Conservation (phyloP, 116 monocot species). For the Dioscorea cayenensis region DNA sequence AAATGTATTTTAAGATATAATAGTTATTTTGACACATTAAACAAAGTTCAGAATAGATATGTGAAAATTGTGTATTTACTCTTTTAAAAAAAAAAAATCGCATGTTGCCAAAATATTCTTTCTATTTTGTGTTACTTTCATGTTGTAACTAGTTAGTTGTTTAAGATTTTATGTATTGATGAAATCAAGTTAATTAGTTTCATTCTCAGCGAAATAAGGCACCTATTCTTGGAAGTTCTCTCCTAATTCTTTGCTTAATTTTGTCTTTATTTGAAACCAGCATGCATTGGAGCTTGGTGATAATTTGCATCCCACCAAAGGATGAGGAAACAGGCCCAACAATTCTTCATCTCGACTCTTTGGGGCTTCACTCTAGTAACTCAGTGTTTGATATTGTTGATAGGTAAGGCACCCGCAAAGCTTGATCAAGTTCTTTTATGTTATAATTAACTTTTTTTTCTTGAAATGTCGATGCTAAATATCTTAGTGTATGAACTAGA, state of each 20-base stretch:
- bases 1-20: neutral
- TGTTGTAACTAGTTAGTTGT: neutral
- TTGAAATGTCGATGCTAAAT: too few relatives aligned
- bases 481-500: too few relatives aligned
- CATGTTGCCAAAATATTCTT: neutral
- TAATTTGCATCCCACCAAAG: slow-evolving; percentile 81
- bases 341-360: slow-evolving; percentile 92
- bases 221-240: neutral
- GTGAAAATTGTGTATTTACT: neutral
- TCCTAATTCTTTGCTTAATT: neutral
- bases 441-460: neutral
- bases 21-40: neutral
- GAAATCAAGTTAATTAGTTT: neutral
- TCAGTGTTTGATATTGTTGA: slow-evolving; percentile 40
- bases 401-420: slow-evolving; percentile 24
- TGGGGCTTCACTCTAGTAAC: slow-evolving; percentile 58
- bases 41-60: neutral
- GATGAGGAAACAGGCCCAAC: slow-evolving; percentile 76
- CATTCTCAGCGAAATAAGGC: neutral
- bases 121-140: neutral
- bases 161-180: neutral
- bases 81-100: neutral
- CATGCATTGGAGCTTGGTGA: slow-evolving; percentile 90
- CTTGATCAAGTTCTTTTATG: neutral
- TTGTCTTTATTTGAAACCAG: slow-evolving; percentile 26